Conservation (phyloP, 441 rosid species). For the Raphanus hybrid region DNA sequence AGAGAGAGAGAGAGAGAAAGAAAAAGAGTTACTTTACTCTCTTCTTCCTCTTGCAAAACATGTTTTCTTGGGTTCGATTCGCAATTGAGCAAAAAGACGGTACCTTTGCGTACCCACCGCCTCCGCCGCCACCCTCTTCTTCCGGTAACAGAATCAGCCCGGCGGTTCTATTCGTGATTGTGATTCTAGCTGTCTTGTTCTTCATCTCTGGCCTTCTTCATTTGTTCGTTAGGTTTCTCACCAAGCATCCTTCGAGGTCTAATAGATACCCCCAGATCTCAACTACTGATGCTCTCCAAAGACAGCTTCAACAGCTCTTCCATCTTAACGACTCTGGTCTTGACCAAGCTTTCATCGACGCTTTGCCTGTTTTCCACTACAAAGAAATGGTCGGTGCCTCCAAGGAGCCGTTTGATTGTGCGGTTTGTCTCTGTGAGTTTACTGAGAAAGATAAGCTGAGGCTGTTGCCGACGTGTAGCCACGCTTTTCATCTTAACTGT, state of each 20-base stretch:
- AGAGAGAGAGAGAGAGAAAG: constrained; percentile 9
- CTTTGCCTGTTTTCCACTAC: constrained; percentile 72
- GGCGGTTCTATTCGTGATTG: constrained; percentile 64
- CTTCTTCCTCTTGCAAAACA: constrained; percentile 46
- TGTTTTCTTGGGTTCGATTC: constrained; percentile 64
- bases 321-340: constrained; percentile 78
- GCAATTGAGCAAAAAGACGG: constrained; percentile 71
- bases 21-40: constrained; percentile 37
- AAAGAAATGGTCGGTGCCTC: constrained; percentile 58
- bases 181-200: constrained; percentile 67
- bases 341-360: constrained; percentile 76
- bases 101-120: constrained; percentile 62
- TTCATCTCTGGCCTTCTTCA: constrained; percentile 76
- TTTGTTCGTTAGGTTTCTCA: constrained; percentile 69
- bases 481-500: constrained; percentile 74
- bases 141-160: constrained; percentile 69
- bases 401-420: constrained; percentile 73
- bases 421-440: constrained; percentile 77
- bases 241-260: constrained; percentile 70
- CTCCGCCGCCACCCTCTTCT: constrained; percentile 52
- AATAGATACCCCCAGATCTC: constrained; percentile 64
- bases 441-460: constrained; percentile 69
- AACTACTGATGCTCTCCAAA: constrained; percentile 63
- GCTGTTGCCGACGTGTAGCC: constrained; percentile 71
- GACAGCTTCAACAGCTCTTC: constrained; percentile 77